Base-by-base conservation (phyloP, 2,329 filamentous ascomycete species). In the Alternaria consortialis region DNA sequence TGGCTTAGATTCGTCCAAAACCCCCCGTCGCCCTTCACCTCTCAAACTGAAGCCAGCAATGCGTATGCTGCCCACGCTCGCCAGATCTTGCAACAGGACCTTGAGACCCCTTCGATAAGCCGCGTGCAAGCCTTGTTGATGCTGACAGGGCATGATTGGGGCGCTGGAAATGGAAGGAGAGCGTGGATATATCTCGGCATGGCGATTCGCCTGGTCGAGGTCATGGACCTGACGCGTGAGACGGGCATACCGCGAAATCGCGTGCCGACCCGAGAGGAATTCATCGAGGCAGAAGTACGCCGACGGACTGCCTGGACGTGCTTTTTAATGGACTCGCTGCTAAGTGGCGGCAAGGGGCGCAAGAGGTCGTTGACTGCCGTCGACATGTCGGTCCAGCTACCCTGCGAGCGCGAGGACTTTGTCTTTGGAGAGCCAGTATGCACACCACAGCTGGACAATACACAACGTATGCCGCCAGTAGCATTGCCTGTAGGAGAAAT, bases 141-240 rank as follows among this genome's bases (percentile, higher is more conserved):
- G 73, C 60, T 83, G 23, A 81, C 81, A 0, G 80, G 79, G n/a
- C 79, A 82, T 54, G 80, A 81, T 56, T 83, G 81, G 79, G 79
- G 75, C 58, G 83, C 80, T 55, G 82, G 80, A 60, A 81, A 80
- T 39, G 78, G 78, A 2, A 67, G 77, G 23, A 63, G 77, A 39
- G 78, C 78, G 0, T 80, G 78, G 78, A 80, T 80, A 53, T 80
- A 79, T 43, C 73, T 80, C 39, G 78, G 78, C 60, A 80, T 80
- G 76, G 78, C 78, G 23, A 79, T 80, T 13, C 70, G 78, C 7
- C 75, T 80, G 46, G 77, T 78, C 52, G 76, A 80, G 63, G 75
- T 80, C 63, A 77, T 80, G 74, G 77, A 78, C 57, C 69, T 80
- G 37, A 78, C 76, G 17, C 76, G 74, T 50, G 78, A 80, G 64